Base-by-base conservation (phyloP, 2,329 filamentous ascomycete genomes). In the Aspergillus sp. region DNA sequence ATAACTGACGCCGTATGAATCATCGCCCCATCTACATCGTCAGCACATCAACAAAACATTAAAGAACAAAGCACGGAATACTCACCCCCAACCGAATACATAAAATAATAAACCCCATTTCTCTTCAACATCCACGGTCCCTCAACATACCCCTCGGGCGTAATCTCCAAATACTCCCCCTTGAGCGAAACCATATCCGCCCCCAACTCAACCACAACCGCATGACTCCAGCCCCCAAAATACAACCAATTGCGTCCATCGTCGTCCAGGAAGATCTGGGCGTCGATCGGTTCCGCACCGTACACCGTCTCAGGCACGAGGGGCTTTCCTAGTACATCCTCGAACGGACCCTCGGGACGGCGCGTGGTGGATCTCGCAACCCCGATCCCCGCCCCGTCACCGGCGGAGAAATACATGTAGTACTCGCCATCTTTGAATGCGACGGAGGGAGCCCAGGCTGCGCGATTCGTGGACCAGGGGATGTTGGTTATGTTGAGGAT, bases 351-450 rank as follows among this genome's bases (percentile, higher is more conserved):
- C 29, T 62, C 58, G 0, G 70, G 64, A 3, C 44, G 11, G 1
- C 57, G 44, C 0, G 48, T 48, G 10, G 61, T 57, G 0, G 69
- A 62, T 4, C 63, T 59, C 0, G 62, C 70, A 1, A 73, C 70
- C 3, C 70, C 70, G 11, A 73, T 71, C 4, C 70, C 70, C 5
- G 66, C 69, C 1, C 70, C 56, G 42, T 76, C 73, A 33, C 75
- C 76, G 31, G 73, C 74, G 35, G 64, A 70, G 49, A 76, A 77
- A 56, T 77, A 77, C 42, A 77, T 62, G 50, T 70, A 76, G 53
- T 75, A 76, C 33, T 65, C 69, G 8, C 68, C 70, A 47, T 34
- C 7, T 7, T 13, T 11, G 33, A 7, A 34, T 12, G 72, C 63
- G 9, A 73, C 68, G 0, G 72, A 71, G 0, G 74, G 74, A 2